Percentiles rank a stretch among this genome's conserved stretches.
These are phyloP conservation scores for Mycena pura DNA, from an alignment of 768 basidiomycete species.

Conservation along the genomic window DNA sequence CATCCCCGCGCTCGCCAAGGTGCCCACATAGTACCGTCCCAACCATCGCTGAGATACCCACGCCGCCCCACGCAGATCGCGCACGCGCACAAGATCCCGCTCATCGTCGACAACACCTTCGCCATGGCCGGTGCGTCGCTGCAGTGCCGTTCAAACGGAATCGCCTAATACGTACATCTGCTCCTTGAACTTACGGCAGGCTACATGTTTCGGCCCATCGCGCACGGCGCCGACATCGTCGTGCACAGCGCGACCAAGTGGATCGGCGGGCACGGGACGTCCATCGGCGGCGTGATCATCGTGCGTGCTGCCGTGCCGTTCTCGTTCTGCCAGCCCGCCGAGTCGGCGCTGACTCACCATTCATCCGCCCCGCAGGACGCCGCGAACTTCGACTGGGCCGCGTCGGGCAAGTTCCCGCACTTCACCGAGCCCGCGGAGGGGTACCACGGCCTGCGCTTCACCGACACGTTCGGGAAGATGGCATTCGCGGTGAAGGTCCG, in stretches of 20 bases:
- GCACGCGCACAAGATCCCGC: constrained; percentile 72
- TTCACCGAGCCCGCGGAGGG: constrained; percentile 80
- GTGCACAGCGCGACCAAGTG: constrained; percentile 86
- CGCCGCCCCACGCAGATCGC: constrained; percentile 54
- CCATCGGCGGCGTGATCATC: constrained; percentile 77
- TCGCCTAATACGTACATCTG: no score
- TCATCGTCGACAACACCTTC: constrained; percentile 85
- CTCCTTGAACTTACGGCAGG: no score
- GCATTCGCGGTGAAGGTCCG: constrained; percentile 76
- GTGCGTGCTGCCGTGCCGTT: no score
- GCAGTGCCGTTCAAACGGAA: no score
- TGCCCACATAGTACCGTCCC: constrained; percentile 24
- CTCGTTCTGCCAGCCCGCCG: constrained; percentile 17
- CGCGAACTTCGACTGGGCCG: constrained; percentile 77
- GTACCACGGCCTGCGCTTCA: constrained; percentile 75
- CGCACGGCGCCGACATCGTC: constrained; percentile 80
- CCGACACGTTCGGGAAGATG: constrained; percentile 66
- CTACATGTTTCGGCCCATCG: constrained; percentile 73
- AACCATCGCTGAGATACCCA: neutral
- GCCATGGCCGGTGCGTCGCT: constrained; percentile 68
- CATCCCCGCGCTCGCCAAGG: constrained; percentile 73
- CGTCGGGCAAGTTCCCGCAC: constrained; percentile 71
- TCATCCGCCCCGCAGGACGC: constrained; percentile 1
- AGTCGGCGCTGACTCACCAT: no score
- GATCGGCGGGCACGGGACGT: constrained; percentile 84